Conservation (phyloP, 176 grass and related monocot species). For the Phyllostachys edulis region DNA sequence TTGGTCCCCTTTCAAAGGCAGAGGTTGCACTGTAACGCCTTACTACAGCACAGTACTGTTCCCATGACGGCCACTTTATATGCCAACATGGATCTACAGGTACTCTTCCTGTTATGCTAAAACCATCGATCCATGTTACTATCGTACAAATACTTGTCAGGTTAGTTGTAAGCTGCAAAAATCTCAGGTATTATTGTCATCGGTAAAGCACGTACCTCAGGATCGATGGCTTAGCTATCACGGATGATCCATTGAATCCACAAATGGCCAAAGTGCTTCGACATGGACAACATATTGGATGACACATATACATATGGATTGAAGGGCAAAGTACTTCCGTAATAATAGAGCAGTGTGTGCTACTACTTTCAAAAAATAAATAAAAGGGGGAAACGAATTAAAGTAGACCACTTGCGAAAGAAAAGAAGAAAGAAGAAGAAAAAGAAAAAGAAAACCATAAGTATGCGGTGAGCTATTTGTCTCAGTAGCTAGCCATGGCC, state of each 20-base stretch:
- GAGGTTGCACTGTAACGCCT: constrained; percentile 11
- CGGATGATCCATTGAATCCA: constrained; percentile 18
- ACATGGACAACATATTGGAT: constrained; percentile 22
- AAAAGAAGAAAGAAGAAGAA: constrained; percentile 1
- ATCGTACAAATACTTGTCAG: neutral
- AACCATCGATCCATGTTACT: neutral
- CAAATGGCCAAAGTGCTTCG: neutral
- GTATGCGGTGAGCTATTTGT: neutral
- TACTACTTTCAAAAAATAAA: constrained; percentile 15
- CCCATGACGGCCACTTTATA: neutral
- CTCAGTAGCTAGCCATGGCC: neutral
- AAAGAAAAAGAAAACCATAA: neutral
- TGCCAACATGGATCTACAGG: neutral
- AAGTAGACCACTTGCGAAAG: constrained; percentile 18
- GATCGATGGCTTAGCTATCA: neutral
- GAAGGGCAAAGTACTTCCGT: neutral
- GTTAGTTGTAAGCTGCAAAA: neutral
- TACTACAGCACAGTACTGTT: constrained; percentile 32
- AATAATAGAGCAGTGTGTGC: neutral
- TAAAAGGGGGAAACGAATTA: neutral
- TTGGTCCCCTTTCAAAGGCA: constrained; percentile 20
- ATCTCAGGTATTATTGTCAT: neutral
- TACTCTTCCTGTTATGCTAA: neutral
- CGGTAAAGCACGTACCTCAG: neutral
- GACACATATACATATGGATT: constrained; percentile 9